Evolutionary conservation across 1,139 yeast species (phyloP).

Genomic region (Pichia sp.): DNA sequence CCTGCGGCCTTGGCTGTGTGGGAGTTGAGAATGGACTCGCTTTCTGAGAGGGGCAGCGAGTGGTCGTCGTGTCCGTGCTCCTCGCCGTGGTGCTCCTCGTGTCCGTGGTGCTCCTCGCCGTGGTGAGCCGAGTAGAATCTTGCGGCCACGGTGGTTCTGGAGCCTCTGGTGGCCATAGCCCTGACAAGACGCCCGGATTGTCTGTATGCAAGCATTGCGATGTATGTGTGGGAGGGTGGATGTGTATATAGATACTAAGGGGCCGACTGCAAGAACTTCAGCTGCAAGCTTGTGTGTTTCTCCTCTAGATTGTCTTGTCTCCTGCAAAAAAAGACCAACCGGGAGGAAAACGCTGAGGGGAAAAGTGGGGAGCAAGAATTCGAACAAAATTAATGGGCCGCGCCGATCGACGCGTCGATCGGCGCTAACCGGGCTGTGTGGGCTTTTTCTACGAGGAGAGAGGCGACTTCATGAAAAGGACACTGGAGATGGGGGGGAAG

Average conservation of each 20-base stretch:
- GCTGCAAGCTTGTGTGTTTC: too few relatives aligned
- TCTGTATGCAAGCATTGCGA: constrained; percentile 13
- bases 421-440: too few relatives aligned
- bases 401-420: too few relatives aligned
- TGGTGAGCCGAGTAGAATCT: constrained; percentile 20
- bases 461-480: too few relatives aligned
- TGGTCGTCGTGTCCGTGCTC: constrained; percentile 22
- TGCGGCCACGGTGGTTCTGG: neutral
- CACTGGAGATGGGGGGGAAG: too few relatives aligned
- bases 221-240: neutral
- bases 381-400: too few relatives aligned
- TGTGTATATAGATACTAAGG: too few relatives aligned
- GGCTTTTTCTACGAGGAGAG: too few relatives aligned
- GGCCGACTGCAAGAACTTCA: too few relatives aligned
- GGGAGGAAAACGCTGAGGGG: neutral
- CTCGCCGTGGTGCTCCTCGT: constrained; percentile 15
- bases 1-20: constrained; percentile 25
- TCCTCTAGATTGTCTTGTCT: too few relatives aligned
- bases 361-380: neutral
- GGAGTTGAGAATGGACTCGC: constrained; percentile 29
- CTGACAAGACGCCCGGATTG: neutral
- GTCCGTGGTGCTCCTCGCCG: constrained; percentile 15
- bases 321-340: neutral
- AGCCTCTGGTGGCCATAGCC: neutral
- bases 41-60: constrained; percentile 26